Percentiles rank a stretch among this genome's conserved stretches.
Conservation (phyloP, 805 yeast species). For the Brettanomyces bruxellensis region DNA sequence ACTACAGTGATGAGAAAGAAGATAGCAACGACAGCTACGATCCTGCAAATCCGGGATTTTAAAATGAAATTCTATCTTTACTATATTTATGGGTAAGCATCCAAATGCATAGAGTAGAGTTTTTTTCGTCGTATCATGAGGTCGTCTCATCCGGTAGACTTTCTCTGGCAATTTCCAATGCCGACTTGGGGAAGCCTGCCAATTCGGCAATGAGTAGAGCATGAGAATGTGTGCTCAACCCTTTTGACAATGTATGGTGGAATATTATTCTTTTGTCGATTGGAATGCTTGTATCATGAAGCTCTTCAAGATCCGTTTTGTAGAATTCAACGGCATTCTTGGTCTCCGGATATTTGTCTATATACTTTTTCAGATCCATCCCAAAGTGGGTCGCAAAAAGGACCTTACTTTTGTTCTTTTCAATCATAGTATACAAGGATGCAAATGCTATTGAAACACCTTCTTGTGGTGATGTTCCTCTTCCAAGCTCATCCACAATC, state of each 20-base stretch:
- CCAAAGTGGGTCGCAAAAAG: constrained; percentile 91
- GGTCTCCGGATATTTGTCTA: constrained; percentile 23
- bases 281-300: constrained; percentile 11
- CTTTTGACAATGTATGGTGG: constrained; percentile 52
- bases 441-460: constrained; percentile 84
- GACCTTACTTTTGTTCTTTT: constrained; percentile 53
- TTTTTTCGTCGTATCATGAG: not conserved
- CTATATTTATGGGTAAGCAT: not conserved
- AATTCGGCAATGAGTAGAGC: constrained; percentile 68
- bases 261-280: constrained; percentile 28
- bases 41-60: constrained; percentile 8
- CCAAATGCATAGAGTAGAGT: not conserved
- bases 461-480: constrained; percentile 82
- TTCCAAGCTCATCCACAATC: constrained; percentile 79
- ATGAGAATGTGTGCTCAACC: constrained; percentile 67
- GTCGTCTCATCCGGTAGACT: not conserved
- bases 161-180: constrained; percentile 42
- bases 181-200: constrained; percentile 68
- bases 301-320: constrained; percentile 15
- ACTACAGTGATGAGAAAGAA: not conserved
- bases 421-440: constrained; percentile 46
- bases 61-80: not conserved
- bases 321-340: constrained; percentile 16
- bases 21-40: constrained; percentile 11
- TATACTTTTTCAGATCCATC: constrained; percentile 36